Conservation (phyloP, 495 filamentous ascomycete species). For the Lineolata rhizophorae region DNA sequence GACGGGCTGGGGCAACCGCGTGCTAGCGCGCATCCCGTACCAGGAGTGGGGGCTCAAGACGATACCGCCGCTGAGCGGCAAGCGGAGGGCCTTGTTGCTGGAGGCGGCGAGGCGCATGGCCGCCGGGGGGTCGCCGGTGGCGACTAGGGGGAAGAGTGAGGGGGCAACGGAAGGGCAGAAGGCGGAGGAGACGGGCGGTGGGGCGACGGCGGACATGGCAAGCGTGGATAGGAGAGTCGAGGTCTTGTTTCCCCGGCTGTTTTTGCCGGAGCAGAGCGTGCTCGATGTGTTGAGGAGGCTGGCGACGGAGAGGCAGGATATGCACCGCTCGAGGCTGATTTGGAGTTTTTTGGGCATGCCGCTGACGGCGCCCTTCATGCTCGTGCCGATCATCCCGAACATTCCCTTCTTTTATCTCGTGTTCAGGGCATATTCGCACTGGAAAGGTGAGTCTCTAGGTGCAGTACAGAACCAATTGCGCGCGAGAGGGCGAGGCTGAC, state of each 20-base stretch:
- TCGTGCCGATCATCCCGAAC: slow-evolving; percentile 76
- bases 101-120: slow-evolving; percentile 24
- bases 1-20: slow-evolving; percentile 65
- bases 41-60: slow-evolving; percentile 97
- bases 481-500: slow-evolving; percentile 5
- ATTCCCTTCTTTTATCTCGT: slow-evolving; percentile 93
- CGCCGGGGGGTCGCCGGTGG: too few relatives aligned
- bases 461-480: background rate
- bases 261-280: slow-evolving; percentile 41
- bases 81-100: slow-evolving; percentile 36
- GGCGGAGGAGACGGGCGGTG: too few relatives aligned
- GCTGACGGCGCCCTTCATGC: slow-evolving; percentile 53
- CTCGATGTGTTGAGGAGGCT: slow-evolving; percentile 36
- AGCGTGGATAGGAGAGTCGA: slow-evolving; percentile 48
- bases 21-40: slow-evolving; percentile 70
- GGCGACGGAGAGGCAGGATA: slow-evolving; percentile 52
- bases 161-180: too few relatives aligned
- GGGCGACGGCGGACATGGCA: too few relatives aligned
- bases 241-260: slow-evolving; percentile 51
- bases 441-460: slow-evolving; percentile 33
- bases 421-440: slow-evolving; percentile 58
- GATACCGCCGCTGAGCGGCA: slow-evolving; percentile 60
- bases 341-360: slow-evolving; percentile 71
- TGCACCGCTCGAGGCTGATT: slow-evolving; percentile 54
- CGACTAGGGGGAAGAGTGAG: too few relatives aligned